Base-by-base conservation (phyloP, 2,329 filamentous ascomycete genomes). In the Xylariaceae sp. region DNA sequence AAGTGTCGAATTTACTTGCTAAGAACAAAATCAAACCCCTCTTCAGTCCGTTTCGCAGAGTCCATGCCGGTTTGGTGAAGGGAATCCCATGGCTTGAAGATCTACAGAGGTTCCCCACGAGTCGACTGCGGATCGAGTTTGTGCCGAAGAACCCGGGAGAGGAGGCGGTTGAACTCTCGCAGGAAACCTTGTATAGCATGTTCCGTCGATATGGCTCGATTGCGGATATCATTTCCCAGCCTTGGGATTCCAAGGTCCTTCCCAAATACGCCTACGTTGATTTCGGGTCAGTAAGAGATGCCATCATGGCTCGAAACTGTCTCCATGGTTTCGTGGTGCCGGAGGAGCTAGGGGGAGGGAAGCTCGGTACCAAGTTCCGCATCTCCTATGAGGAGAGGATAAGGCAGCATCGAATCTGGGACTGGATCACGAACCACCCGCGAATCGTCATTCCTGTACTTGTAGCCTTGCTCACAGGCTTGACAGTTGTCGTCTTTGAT, bases 51-150 rank as follows among this genome's bases (percentile, higher is more conserved):
- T 86, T 96, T 60, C 79, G 83, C 19, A 74, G 80, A 13, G 85
- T 95, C 53, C 80, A 82, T 46, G 84, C 85, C 3, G 84, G 84
- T 21, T 74, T 91, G 6, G 94, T 99, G 2, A 78, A 83, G 51
- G 94, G 94, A 9, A 83, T 85, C 19, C 94, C 94, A 0, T 99
- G 94, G 94, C 80, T 97, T 2, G 94, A 97, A 66, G 94, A 99
- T 67, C 74, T 99, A 26, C 88, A 90, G 62, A 83, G 91, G 6
- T 85, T 91, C 47, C 94, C 94, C 0, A 89, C 85, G 53, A 78
- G 77, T 39, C 80, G 88, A 26, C 66, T 99, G 36, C 87, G 84
- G 62, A 84, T 96, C 19, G 92, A 97, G 66, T 97, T 96, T 60
- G 79, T 92, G 7, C 83, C 91, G 3, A 80, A 83, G 0, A 79